A percentile compares a stretch with the other conserved stretches of the same genome.
Evolutionary conservation across 1,284 basidiomycete genomes (phyloP).

Genomic region (Ustilago crameri): DNA sequence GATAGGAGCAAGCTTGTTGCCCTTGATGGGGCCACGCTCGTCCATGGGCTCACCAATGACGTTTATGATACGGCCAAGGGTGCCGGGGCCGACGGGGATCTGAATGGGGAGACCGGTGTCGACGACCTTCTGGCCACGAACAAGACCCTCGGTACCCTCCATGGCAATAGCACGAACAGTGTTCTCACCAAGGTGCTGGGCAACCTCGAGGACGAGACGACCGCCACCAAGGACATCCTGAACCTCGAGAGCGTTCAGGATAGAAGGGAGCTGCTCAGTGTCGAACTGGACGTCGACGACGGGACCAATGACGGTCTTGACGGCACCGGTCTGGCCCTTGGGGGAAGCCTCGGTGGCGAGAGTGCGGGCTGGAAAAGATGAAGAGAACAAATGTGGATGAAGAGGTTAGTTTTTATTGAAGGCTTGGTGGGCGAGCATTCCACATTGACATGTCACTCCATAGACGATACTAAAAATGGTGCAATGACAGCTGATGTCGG

Average conservation of each 20-base stretch:
- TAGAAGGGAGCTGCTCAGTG: slow-evolving; percentile 81
- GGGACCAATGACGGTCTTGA: slow-evolving; percentile 73
- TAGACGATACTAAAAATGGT: neutral
- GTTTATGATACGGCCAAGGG: slow-evolving; percentile 99
- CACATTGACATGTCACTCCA: neutral
- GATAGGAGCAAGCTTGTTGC: slow-evolving; percentile 81
- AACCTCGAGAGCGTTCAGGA: slow-evolving; percentile 97
- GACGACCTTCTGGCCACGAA: slow-evolving; percentile 95
- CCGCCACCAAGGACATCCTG: slow-evolving; percentile 84
- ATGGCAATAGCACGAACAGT: slow-evolving; percentile 79
- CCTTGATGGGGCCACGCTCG: slow-evolving; percentile 97
- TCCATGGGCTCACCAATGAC: slow-evolving; percentile 99
- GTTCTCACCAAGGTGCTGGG: slow-evolving; percentile 96
- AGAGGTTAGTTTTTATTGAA: neutral
- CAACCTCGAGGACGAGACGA: slow-evolving; percentile 71
- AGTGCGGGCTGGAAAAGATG: slow-evolving; percentile 41
- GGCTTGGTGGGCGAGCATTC: neutral
- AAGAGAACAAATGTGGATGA: slow-evolving; percentile 3
- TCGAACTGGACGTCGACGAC: slow-evolving; percentile 92
- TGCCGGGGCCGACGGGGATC: slow-evolving; percentile 92
- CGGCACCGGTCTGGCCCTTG: slow-evolving; percentile 56
- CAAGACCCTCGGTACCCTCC: slow-evolving; percentile 99
- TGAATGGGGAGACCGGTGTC: slow-evolving; percentile 96
- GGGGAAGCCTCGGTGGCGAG: slow-evolving; percentile 58
- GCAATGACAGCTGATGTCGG: too few relatives aligned